Percentiles rank a stretch among this genome's conserved stretches.
These are phyloP conservation scores for Euphorbia schlechtendalii DNA, from an alignment of 441 rosid genomes.

Conservation along the genomic window DNA sequence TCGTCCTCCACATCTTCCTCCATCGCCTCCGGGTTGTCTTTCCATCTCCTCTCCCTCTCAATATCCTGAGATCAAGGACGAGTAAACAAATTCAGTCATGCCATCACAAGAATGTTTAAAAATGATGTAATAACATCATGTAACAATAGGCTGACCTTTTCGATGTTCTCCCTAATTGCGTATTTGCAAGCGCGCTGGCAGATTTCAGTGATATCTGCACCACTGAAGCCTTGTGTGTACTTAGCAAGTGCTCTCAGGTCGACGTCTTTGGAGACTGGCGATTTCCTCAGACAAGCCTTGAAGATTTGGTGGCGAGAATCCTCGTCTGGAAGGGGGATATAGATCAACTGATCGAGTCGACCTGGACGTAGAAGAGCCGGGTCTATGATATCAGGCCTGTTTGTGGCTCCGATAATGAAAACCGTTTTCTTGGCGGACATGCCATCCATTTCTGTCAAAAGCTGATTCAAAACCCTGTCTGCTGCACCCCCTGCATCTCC, in stretches of 20 bases:
- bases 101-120: not conserved
- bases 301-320: constrained; percentile 61
- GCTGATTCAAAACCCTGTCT: constrained; percentile 66
- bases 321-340: constrained; percentile 72
- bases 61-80: constrained; percentile 43
- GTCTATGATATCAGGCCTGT: constrained; percentile 68
- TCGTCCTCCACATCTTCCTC: constrained; percentile 67
- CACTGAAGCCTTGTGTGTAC: constrained; percentile 63
- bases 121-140: not conserved
- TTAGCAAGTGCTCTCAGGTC: constrained; percentile 62
- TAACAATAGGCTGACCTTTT: constrained; percentile 37
- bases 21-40: constrained; percentile 65
- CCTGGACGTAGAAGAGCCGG: constrained; percentile 68
- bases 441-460: constrained; percentile 78
- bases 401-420: constrained; percentile 62
- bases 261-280: constrained; percentile 60
- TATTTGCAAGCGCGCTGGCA: constrained; percentile 73
- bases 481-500: constrained; percentile 83
- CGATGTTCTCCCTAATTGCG: constrained; percentile 69
- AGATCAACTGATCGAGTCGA: constrained; percentile 66
- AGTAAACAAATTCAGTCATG: no score
- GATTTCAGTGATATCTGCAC: constrained; percentile 73
- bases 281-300: constrained; percentile 61
- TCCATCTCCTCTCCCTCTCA: constrained; percentile 53
- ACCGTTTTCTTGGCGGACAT: constrained; percentile 74